These are phyloP conservation scores for Boletus tylopilopsis DNA, from an alignment of 768 basidiomycete species.

Conservation along the genomic window DNA sequence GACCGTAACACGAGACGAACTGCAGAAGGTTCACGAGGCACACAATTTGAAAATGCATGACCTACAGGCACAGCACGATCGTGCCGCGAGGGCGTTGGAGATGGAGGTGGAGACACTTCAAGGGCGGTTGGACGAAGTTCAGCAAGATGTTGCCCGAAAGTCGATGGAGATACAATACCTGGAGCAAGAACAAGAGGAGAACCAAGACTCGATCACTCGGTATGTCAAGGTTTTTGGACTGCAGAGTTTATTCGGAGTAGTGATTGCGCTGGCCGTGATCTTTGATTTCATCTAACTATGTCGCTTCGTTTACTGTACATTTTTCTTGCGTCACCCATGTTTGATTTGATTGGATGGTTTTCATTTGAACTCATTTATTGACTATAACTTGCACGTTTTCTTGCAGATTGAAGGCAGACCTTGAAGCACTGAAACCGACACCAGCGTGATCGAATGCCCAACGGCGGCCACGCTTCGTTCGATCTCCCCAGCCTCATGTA, in stretches of 20 bases:
- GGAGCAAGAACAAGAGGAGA: conserved; percentile 78
- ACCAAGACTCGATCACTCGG: conserved; percentile 70
- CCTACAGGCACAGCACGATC: conserved; percentile 64
- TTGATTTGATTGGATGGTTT: conserved; percentile 11
- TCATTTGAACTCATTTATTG: conserved; percentile 36
- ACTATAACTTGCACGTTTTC: conserved; percentile 27
- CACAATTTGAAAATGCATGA: conserved; percentile 80
- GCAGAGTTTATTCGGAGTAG: conserved; percentile 51
- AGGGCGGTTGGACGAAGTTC: conserved; percentile 48
- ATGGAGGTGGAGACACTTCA: conserved; percentile 56
- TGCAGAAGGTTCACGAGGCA: conserved; percentile 76
- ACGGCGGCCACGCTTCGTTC: conserved; percentile 5
- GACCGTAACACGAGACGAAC: conserved; percentile 67
- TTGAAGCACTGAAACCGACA: conserved; percentile 45
- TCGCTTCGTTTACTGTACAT: conserved; percentile 20
- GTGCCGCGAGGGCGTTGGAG: conserved; percentile 47
- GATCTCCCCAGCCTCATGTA: conserved; percentile 32
- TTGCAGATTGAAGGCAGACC: conserved; percentile 65
- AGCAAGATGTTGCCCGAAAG: conserved; percentile 62
- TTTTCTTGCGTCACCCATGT: conserved; percentile 12
- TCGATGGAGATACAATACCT: conserved; percentile 79
- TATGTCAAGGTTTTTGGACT: conserved; percentile 63
- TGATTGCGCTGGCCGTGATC: conserved; percentile 52
- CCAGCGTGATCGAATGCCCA: conserved; percentile 23
- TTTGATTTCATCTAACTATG: conserved; percentile 46